phyloP scores from a whole-genome alignment of 2,329 filamentous ascomycete species.

The Zymoseptoria tritici region DNA sequence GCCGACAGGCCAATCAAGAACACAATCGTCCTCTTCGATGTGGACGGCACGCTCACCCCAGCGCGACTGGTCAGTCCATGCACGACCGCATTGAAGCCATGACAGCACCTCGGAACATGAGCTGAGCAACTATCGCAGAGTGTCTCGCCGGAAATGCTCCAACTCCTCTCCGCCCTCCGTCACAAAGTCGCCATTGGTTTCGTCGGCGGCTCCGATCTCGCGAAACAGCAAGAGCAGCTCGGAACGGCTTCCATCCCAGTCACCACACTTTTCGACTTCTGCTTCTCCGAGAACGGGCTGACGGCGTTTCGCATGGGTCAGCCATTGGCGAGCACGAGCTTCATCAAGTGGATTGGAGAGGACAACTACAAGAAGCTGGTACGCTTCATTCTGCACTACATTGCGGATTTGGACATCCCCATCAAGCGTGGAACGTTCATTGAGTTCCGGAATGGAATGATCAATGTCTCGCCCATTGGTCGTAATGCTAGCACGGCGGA shows the following conservation, averaged over 20 bases:
- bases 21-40: slow-evolving; percentile 93
- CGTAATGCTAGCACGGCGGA: slow-evolving; percentile 78
- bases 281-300: slow-evolving; percentile 94
- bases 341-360: slow-evolving; percentile 90
- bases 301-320: slow-evolving; percentile 80
- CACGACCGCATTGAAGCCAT: neutral
- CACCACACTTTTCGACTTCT: slow-evolving; percentile 88
- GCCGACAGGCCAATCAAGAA: slow-evolving; percentile 80
- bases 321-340: slow-evolving; percentile 68
- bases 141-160: slow-evolving; percentile 74
- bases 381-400: slow-evolving; percentile 69
- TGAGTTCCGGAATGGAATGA: slow-evolving; percentile 87
- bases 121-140: slow-evolving; percentile 13
- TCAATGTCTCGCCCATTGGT: slow-evolving; percentile 77
- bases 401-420: slow-evolving; percentile 76
- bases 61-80: slow-evolving; percentile 59
- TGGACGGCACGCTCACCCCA: slow-evolving; percentile 84
- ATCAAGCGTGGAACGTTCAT: slow-evolving; percentile 78
- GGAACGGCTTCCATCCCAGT: slow-evolving; percentile 63
- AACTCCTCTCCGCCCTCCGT: slow-evolving; percentile 69
- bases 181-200: slow-evolving; percentile 84
- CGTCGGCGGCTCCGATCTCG: slow-evolving; percentile 85
- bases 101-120: neutral
- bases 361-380: slow-evolving; percentile 71
- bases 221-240: slow-evolving; percentile 94